phyloP scores from a whole-genome alignment of 2,329 filamentous ascomycete genomes.

The Stachybotrys chartarum region DNA sequence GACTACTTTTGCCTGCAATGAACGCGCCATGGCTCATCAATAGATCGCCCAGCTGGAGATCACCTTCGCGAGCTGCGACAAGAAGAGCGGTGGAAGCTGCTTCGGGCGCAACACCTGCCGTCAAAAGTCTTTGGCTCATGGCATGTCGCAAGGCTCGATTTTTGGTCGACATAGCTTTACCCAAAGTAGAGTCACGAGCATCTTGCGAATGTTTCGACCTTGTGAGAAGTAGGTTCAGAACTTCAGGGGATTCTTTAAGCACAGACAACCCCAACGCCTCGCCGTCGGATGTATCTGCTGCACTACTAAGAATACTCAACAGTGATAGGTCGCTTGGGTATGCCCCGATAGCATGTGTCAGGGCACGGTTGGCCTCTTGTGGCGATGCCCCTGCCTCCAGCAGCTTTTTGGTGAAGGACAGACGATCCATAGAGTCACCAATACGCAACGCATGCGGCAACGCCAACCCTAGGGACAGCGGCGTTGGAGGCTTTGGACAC shows the following conservation, averaged over 20 bases:
- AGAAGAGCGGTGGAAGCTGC: constrained; percentile 43
- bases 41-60: constrained; percentile 41
- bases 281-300: constrained; percentile 43
- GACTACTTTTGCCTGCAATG: constrained; percentile 42
- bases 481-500: constrained; percentile 24
- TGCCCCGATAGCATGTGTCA: constrained; percentile 41
- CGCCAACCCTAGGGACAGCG: constrained; percentile 38
- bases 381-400: constrained; percentile 41
- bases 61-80: constrained; percentile 44
- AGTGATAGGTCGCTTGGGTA: constrained; percentile 42
- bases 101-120: constrained; percentile 35
- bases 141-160: constrained; percentile 30
- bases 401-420: constrained; percentile 42
- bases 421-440: constrained; percentile 40
- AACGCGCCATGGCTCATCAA: constrained; percentile 45
- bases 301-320: constrained; percentile 34
- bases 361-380: constrained; percentile 41
- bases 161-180: constrained; percentile 33
- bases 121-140: constrained; percentile 38
- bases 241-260: constrained; percentile 34
- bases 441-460: constrained; percentile 47
- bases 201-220: constrained; percentile 26
- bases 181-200: constrained; percentile 32
- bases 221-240: constrained; percentile 37
- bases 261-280: constrained; percentile 40